Conservation (phyloP, 805 yeast species). For the Metschnikowia sp. region DNA sequence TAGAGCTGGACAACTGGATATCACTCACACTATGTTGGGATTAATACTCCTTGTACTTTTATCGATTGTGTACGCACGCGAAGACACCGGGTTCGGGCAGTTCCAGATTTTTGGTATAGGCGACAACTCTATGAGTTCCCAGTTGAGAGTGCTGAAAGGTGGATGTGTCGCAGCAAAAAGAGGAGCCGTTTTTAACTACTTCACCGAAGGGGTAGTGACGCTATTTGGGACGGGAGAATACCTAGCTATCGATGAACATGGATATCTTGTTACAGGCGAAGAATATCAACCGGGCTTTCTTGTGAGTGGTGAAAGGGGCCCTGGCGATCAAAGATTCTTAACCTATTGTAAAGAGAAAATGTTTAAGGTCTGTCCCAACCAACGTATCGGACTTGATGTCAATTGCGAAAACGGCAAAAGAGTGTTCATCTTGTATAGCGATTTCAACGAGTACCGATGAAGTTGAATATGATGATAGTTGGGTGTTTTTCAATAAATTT, state of each 20-base stretch:
- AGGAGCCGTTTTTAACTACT: slow-evolving; percentile 1
- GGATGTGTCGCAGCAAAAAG: neutral
- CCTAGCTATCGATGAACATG: neutral
- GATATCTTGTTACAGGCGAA: neutral
- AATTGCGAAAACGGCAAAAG: neutral
- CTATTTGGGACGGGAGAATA: slow-evolving; percentile 2
- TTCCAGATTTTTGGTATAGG: neutral
- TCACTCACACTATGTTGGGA: neutral
- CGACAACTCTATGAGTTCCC: too few species aligned
- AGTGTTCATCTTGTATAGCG: neutral
- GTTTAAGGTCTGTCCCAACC: neutral
- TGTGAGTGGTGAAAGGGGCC: neutral
- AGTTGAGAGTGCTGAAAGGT: neutral
- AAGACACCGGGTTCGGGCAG: slow-evolving; percentile 2
- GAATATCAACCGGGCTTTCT: neutral
- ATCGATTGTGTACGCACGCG: neutral
- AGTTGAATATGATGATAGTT: neutral
- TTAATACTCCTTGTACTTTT: neutral
- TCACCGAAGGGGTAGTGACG: neutral
- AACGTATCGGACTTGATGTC: neutral
- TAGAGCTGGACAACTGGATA: too few species aligned
- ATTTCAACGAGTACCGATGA: neutral
- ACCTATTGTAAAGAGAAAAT: neutral
- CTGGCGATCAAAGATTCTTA: neutral
- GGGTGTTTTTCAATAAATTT: too few species aligned